Conservation (phyloP, 2,329 filamentous ascomycete genomes). For the Dothideomycetes sp. region DNA sequence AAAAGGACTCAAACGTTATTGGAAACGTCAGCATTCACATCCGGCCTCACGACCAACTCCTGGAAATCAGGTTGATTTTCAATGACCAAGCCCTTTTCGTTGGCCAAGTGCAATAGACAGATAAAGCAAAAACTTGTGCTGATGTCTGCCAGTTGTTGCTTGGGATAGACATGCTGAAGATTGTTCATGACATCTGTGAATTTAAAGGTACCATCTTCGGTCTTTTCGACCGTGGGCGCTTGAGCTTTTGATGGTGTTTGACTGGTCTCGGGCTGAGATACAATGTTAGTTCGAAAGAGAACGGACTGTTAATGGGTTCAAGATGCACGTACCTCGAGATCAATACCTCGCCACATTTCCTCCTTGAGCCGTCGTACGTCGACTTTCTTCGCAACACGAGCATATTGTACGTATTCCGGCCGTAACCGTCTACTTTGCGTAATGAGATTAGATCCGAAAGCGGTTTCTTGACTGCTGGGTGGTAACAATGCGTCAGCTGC, state of each 20-base stretch:
- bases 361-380: constrained; percentile 56
- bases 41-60: constrained; percentile 40
- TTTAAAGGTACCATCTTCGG: constrained; percentile 52
- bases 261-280: constrained; percentile 26
- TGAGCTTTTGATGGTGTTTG: constrained; percentile 26
- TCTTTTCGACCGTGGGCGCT: constrained; percentile 25
- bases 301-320: neutral
- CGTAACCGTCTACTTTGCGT: constrained; percentile 51
- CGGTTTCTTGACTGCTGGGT: constrained; percentile 41
- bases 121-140: constrained; percentile 93
- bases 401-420: constrained; percentile 58
- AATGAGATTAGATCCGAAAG: constrained; percentile 54
- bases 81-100: constrained; percentile 81
- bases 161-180: constrained; percentile 76
- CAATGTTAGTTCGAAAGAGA: neutral
- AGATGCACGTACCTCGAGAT: constrained; percentile 30
- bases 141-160: constrained; percentile 81
- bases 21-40: constrained; percentile 34
- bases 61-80: constrained; percentile 48
- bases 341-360: constrained; percentile 57
- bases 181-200: constrained; percentile 92
- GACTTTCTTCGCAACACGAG: constrained; percentile 57
- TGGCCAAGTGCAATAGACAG: constrained; percentile 78
- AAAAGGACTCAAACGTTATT: constrained; percentile 9
- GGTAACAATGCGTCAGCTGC: constrained; percentile 25